Conservation (phyloP, 2,329 filamentous ascomycete genomes). For the Phyllosticta citriasiana region DNA sequence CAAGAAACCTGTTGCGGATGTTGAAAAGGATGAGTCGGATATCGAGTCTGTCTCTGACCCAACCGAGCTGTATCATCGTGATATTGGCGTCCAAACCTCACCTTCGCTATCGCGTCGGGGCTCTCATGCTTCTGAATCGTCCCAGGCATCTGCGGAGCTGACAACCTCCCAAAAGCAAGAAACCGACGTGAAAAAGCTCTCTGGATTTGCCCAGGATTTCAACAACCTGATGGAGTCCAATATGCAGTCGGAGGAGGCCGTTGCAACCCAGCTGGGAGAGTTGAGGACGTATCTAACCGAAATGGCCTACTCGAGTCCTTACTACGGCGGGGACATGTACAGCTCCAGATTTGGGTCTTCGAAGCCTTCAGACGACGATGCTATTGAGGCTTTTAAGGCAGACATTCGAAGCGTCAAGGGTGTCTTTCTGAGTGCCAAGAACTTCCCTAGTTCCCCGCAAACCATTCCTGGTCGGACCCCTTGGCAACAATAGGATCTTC, state of each 20-base stretch:
- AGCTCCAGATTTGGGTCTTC: slow-evolving; percentile 18
- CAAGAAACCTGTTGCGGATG: slow-evolving; percentile 15
- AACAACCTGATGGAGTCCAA: slow-evolving; percentile 39
- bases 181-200: slow-evolving; percentile 42
- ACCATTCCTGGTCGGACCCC: not conserved
- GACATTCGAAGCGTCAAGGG: slow-evolving; percentile 74
- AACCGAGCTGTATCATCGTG: slow-evolving; percentile 70
- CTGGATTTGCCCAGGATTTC: slow-evolving; percentile 27
- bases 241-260: slow-evolving; percentile 39
- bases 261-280: slow-evolving; percentile 41
- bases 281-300: slow-evolving; percentile 54
- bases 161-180: slow-evolving; percentile 36
- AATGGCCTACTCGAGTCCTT: slow-evolving; percentile 29
- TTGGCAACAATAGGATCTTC: not conserved
- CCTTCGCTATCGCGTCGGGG: slow-evolving; percentile 19
- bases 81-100: slow-evolving; percentile 70
- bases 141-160: slow-evolving; percentile 18
- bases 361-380: slow-evolving; percentile 54
- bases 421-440: slow-evolving; percentile 62
- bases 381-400: slow-evolving; percentile 61
- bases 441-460: slow-evolving; percentile 42
- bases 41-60: slow-evolving; percentile 47
- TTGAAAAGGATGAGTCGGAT: slow-evolving; percentile 18
- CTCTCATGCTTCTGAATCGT: slow-evolving; percentile 16
- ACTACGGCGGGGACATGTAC: slow-evolving; percentile 35